Percentiles rank a stretch among this genome's conserved stretches.
Evolutionary conservation across 108 stramenopile species (phyloP).

Genomic region (Chaetoceros muelleri): DNA sequence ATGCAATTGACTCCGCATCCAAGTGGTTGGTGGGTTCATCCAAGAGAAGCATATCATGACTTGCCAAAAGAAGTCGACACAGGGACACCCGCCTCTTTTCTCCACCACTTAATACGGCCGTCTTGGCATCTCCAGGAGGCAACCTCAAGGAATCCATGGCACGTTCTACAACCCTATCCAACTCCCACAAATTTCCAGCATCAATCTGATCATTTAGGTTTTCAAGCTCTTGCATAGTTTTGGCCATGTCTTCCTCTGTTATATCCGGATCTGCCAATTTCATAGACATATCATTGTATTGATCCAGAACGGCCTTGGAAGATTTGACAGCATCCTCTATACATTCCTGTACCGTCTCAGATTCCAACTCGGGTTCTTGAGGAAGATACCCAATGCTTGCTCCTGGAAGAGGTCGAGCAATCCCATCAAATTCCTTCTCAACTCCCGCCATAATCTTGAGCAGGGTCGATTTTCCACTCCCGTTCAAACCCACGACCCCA

Average conservation of each 20-base stretch:
- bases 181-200: conserved; percentile 79
- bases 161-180: conserved; percentile 68
- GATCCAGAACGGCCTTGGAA: conserved; percentile 51
- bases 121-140: conserved; percentile 70
- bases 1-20: conserved; percentile 69
- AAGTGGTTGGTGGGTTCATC: conserved; percentile 69
- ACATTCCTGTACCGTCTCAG: conserved; percentile 73
- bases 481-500: conserved; percentile 86
- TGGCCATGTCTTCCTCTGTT: conserved; percentile 55
- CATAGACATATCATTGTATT: conserved; percentile 65
- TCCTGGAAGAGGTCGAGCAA: conserved; percentile 72
- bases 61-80: conserved; percentile 69
- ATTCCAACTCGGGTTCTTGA: conserved; percentile 71
- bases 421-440: conserved; percentile 84
- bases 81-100: conserved; percentile 92
- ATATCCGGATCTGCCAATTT: conserved; percentile 78
- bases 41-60: conserved; percentile 86
- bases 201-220: conserved; percentile 69
- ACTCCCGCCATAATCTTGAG: conserved; percentile 93
- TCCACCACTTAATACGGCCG: conserved; percentile 84
- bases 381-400: conserved; percentile 79
- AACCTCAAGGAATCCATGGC: conserved; percentile 76
- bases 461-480: conserved; percentile 78
- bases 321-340: conserved; percentile 71
- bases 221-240: conserved; percentile 49